phyloP scores from a whole-genome alignment of 2,329 filamentous ascomycete genomes.

The Fusarium sororula region DNA sequence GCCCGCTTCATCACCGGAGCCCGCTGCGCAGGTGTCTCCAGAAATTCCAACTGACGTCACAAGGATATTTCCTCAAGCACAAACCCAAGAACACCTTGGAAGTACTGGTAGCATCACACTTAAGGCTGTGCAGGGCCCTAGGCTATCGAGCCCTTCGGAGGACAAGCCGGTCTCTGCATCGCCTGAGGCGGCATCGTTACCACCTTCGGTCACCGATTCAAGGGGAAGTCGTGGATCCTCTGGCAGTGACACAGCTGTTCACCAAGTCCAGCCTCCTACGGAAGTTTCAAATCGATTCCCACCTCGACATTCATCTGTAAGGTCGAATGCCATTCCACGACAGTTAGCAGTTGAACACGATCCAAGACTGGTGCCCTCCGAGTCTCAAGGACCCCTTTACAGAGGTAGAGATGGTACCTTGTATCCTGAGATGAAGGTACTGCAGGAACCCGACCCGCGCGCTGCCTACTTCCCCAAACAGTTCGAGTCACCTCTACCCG shows the following conservation, averaged over 20 bases:
- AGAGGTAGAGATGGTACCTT: constrained; percentile 51
- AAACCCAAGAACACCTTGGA: constrained; percentile 18
- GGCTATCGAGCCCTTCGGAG: constrained; percentile 33
- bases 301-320: constrained; percentile 47
- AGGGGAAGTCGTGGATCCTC: constrained; percentile 26
- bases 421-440: constrained; percentile 53
- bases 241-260: constrained; percentile 32
- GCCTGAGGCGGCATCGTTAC: constrained; percentile 35
- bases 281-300: constrained; percentile 42
- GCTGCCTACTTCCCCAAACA: constrained; percentile 52
- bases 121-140: constrained; percentile 40
- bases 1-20: constrained; percentile 56
- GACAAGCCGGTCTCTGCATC: constrained; percentile 39
- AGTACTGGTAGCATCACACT: constrained; percentile 31
- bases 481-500: constrained; percentile 38
- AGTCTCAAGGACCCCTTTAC: constrained; percentile 49
- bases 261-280: constrained; percentile 24
- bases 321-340: constrained; percentile 35
- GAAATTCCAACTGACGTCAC: constrained; percentile 45
- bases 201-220: constrained; percentile 22
- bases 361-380: constrained; percentile 46
- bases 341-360: constrained; percentile 41
- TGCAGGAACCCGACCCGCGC: constrained; percentile 47
- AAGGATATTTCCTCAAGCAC: constrained; percentile 12
- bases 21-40: constrained; percentile 48